A percentile compares a stretch with the other conserved stretches of the same genome.
Conservation (phyloP, 2,329 filamentous ascomycete species). For the Aschersonia sp. region DNA sequence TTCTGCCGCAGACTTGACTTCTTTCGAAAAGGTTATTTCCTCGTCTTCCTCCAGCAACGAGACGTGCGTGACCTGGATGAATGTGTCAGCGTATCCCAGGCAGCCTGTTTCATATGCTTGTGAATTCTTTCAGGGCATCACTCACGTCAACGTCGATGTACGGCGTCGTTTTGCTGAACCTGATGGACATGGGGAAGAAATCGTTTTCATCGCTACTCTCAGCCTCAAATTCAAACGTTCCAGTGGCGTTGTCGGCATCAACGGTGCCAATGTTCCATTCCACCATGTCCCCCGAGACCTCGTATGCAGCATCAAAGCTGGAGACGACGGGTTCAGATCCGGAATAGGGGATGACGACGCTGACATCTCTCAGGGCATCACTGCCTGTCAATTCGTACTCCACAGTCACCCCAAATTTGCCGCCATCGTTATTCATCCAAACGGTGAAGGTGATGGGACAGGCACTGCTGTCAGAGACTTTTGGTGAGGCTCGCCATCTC, state of each 20-base stretch:
- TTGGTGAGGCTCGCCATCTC: constrained; percentile 78
- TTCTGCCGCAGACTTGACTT: constrained; percentile 63
- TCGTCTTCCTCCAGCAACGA: constrained; percentile 61
- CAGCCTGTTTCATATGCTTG: too few relatives aligned
- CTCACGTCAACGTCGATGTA: constrained; percentile 91
- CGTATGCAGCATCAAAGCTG: constrained; percentile 88
- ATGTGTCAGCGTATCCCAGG: too few relatives aligned
- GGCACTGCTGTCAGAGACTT: constrained; percentile 63
- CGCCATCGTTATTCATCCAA: constrained; percentile 84
- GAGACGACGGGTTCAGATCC: constrained; percentile 77
- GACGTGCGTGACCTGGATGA: constrained; percentile 45
- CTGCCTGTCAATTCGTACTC: constrained; percentile 87
- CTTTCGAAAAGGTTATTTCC: constrained; percentile 70
- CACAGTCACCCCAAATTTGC: constrained; percentile 78
- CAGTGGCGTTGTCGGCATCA: constrained; percentile 66
- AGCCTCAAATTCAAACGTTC: constrained; percentile 92
- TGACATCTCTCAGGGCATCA: constrained; percentile 68
- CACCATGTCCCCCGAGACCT: constrained; percentile 80
- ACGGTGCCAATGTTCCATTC: constrained; percentile 90
- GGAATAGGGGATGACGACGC: constrained; percentile 75
- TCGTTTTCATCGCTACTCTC: constrained; percentile 78
- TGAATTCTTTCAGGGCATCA: constrained; percentile 9
- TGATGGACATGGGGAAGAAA: constrained; percentile 94
- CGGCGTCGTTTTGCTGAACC: constrained; percentile 73
- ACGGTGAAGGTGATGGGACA: constrained; percentile 94